Evolutionary conservation across 2,329 filamentous ascomycete genomes (phyloP), one percentile per base, ranked within the genome.

Genomic region (Stagonosporopsis cucurbitacearum): DNA sequence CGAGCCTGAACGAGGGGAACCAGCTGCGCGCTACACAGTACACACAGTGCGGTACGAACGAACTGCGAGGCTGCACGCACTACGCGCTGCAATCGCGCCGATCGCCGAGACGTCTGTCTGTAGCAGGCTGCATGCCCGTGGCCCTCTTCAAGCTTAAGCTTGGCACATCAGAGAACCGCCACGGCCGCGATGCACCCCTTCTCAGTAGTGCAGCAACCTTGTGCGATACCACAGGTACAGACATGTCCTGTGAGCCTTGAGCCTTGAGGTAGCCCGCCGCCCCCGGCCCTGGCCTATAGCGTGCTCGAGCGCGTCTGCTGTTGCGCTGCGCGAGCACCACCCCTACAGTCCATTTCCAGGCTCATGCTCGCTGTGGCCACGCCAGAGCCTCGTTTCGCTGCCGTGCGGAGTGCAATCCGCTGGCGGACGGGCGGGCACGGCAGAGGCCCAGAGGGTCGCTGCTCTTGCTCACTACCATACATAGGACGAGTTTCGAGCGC

Each of bases 41-140:
- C n/a, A n/a, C n/a, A n/a, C n/a, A n/a, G n/a, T n/a, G n/a, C n/a
- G n/a, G n/a, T n/a, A n/a, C n/a, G n/a, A n/a, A n/a, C 37, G 25
- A 42, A 25, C 6, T 26, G 23, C 22, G 23, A 42, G 40, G 52
- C 39, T 37, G 52, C 45, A 39, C 39, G 51, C 49, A 45, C 57
- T 50, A 28, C 44, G 33, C 33, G 19, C 37, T 42, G 50, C 56
- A 50, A 57, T 59, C 30, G 55, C 53, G 64, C 63, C 63, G 56
- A 66, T 67, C 55, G 55, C 46, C 53, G 54, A 46, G 51, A 35
- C 46, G 20, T 3, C 23, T 37, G 47, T 26, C 52, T 23, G 9
- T 8, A 23, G 44, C 13, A 43, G 33, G 30, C 43, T 54, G 50
- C 37, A 12, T 33, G 43, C 37, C 53, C 47, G 41, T 35, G 46